A percentile compares a stretch with the other conserved stretches of the same genome.
Evolutionary conservation across 495 filamentous ascomycete genomes (phyloP).

Genomic region (Aspergillus conjunctus): DNA sequence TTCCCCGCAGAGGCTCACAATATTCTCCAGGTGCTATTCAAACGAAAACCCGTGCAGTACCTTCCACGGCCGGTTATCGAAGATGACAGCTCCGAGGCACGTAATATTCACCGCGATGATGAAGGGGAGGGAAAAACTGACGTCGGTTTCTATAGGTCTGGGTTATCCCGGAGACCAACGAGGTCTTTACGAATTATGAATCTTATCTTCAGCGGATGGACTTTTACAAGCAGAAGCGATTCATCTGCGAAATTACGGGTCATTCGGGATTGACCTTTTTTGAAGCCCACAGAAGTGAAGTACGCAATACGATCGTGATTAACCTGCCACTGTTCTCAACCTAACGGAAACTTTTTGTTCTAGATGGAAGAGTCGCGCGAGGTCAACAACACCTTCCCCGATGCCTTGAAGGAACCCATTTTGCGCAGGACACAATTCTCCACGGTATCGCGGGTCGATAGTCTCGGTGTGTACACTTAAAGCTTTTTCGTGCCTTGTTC

Average conservation of each 20-base stretch:
- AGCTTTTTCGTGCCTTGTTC: background rate
- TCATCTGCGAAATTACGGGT: slow-evolving; percentile 93
- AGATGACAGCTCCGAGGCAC: slow-evolving; percentile 79
- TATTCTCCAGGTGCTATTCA: slow-evolving; percentile 77
- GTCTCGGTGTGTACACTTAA: slow-evolving; percentile 63
- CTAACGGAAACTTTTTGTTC: slow-evolving; percentile 4
- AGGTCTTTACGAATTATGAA: slow-evolving; percentile 89
- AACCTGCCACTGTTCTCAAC: background rate
- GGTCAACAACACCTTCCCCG: slow-evolving; percentile 88
- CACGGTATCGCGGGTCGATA: slow-evolving; percentile 86
- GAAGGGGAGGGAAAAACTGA: slow-evolving; percentile 14
- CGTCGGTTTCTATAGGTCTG: slow-evolving; percentile 66
- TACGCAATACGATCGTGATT: slow-evolving; percentile 45
- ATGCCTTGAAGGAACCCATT: slow-evolving; percentile 87
- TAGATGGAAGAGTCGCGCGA: slow-evolving; percentile 84
- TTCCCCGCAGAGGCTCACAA: slow-evolving; percentile 26
- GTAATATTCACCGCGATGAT: slow-evolving; percentile 20
- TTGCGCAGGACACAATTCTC: slow-evolving; percentile 89
- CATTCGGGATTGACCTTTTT: slow-evolving; percentile 94
- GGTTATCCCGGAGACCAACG: slow-evolving; percentile 85
- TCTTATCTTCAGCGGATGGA: slow-evolving; percentile 84
- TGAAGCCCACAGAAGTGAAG: slow-evolving; percentile 90
- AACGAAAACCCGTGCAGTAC: slow-evolving; percentile 92
- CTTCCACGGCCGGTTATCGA: slow-evolving; percentile 70
- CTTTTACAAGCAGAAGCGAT: slow-evolving; percentile 90